phyloP scores from a whole-genome alignment of 495 filamentous ascomycete species.

The Glarea lozoyensis region DNA sequence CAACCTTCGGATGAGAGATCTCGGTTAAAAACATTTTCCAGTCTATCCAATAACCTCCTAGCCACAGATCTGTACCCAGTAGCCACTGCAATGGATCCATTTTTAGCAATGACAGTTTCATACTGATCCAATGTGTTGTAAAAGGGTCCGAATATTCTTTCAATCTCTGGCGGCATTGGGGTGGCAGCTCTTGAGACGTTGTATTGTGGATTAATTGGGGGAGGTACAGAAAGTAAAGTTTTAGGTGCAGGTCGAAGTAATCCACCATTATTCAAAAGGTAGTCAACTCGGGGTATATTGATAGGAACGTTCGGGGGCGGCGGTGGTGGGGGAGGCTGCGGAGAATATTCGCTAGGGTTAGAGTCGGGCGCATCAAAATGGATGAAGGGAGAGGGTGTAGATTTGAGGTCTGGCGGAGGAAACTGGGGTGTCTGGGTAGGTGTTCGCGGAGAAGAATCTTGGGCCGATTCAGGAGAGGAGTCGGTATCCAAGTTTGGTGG shows the following conservation, averaged over 20 bases:
- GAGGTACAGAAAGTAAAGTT: constrained; percentile 46
- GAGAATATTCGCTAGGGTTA: constrained; percentile 21
- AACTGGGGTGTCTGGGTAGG: constrained; percentile 19
- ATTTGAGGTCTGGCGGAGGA: constrained; percentile 14
- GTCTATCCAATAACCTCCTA: constrained; percentile 80
- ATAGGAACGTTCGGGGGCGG: constrained; percentile 62
- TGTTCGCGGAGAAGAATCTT: constrained; percentile 20
- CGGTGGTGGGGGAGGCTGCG: constrained; percentile 70
- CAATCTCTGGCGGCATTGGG: constrained; percentile 47
- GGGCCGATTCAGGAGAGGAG: constrained; percentile 16
- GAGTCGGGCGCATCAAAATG: constrained; percentile 16
- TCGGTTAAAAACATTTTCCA: constrained; percentile 87
- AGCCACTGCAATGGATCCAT: constrained; percentile 87
- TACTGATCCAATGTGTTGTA: constrained; percentile 80
- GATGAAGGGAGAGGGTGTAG: constrained; percentile 16
- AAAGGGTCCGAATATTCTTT: constrained; percentile 68
- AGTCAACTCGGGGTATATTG: constrained; percentile 75
- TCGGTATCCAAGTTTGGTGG: constrained; percentile 12
- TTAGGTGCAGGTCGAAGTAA: constrained; percentile 56
- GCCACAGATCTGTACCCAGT: constrained; percentile 93
- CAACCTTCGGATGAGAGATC: constrained; percentile 81
- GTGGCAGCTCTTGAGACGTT: constrained; percentile 30
- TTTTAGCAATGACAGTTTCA: constrained; percentile 64
- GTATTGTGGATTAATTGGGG: constrained; percentile 27
- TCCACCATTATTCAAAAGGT: constrained; percentile 80